Base-by-base conservation (phyloP, 1,284 basidiomycete genomes). In the Irpex rosettiformis region DNA sequence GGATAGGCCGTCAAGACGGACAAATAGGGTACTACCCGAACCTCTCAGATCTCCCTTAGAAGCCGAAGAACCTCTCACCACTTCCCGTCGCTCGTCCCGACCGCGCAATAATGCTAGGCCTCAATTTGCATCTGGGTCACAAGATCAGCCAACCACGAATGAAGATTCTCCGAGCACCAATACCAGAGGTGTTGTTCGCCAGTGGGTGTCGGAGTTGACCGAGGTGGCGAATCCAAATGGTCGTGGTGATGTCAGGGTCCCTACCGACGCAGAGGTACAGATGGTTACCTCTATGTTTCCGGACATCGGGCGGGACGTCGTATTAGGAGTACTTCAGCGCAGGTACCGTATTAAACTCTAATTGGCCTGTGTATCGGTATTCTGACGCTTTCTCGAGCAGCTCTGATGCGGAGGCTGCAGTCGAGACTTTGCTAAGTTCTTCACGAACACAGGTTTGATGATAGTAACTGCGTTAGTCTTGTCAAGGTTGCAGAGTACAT, bases 261-360 rank as follows among this genome's bases (percentile, higher is more conserved):
- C 92, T 1, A 80, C 79, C 43, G 89, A 93, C 49, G 75, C 80
- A 29, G 93, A 95, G 74, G 89, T 94, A 52, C 73, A 76, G 21
- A 86, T 89, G 52, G 68, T 95, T 61, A 83, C 82, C 53, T 80
- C 73, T 56, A 94, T 96, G 89, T 96, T 96, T 70, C 93, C 93
- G 16, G 84, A 91, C 69, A 69, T 92, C 30, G 80, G 82, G 27
- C 77, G 91, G 55, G 88, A 91, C 53, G 80, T 84, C n/a, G 75
- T 94, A n/a, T 80, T 93, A 8, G 82, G 80, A 30, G 86, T 91
- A 6, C 75, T 96, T 47, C 92, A 94, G 69, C 76, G 89, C 70
- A 94, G 89, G 93, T 93, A 21, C 24, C 18, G 48, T 33, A 37
- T 24, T 43, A 7, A 4, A 10, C 43, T 18, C 56, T 30, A 55